Conservation (phyloP, 257 asterid species). For the Solanum etuberosum region DNA sequence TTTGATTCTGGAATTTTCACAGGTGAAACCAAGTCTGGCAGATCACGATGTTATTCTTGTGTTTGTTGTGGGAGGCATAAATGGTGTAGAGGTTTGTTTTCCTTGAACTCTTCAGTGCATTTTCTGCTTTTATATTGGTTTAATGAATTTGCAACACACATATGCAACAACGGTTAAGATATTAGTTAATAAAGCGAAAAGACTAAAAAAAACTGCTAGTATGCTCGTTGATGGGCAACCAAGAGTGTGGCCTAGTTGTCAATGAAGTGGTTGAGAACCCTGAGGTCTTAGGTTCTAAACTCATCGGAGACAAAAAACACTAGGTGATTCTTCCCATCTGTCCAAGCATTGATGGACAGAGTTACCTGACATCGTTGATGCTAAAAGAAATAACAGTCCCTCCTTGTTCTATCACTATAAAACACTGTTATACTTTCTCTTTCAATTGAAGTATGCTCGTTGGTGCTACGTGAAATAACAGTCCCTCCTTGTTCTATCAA, state of each 20-base stretch:
- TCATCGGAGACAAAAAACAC: neutral
- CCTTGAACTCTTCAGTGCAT: neutral
- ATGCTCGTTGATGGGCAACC: neutral
- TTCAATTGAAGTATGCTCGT: neutral
- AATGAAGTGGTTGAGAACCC: neutral
- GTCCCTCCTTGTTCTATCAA: neutral
- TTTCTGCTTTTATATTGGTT: neutral
- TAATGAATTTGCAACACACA: neutral
- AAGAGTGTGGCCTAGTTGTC: neutral
- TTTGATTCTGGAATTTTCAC: constrained; percentile 24
- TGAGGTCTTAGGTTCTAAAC: neutral
- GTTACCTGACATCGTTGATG: neutral
- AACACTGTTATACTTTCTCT: neutral
- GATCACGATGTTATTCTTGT: constrained; percentile 76
- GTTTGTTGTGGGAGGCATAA: constrained; percentile 87
- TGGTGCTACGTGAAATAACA: neutral
- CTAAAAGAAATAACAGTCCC: neutral
- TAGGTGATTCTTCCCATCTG: neutral
- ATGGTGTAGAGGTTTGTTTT: constrained; percentile 69
- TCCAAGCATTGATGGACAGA: neutral
- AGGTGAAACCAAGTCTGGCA: constrained; percentile 86
- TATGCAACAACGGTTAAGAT: neutral
- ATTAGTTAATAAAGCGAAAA: neutral
- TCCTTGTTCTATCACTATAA: neutral
- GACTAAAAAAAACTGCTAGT: neutral